Base-by-base conservation (phyloP, 148 eudicot species). In the Cornus controversa region DNA sequence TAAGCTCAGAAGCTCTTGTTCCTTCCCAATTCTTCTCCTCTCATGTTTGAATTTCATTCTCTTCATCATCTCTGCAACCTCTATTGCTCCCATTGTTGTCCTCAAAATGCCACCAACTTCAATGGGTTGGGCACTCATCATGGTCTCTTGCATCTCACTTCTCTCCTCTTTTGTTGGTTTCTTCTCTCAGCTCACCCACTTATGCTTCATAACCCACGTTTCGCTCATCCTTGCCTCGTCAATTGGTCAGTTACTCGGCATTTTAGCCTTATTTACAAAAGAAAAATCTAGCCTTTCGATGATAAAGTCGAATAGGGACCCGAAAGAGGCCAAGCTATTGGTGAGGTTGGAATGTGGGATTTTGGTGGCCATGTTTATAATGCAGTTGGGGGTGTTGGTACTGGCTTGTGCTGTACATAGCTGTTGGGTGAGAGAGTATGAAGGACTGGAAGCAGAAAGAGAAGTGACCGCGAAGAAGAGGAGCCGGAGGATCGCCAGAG, bases 341-440 rank as follows among this genome's bases (percentile, higher is more conserved):
- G 91, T 88, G 53, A 83, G 97, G 57, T n/a, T 91, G 77, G 92
- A 89, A 77, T 86, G 94, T 82, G 93, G 89, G 88, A 67, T 87
- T 73, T 78, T 93, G 80, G 79, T 93, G 92, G 88, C 82, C 5
- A 88, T 89, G 89, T 85, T 93, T 63, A 70, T 87, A 75, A 71
- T 91, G 83, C 93, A 93, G 28, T 60, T 87, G 22, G 81, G 79
- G 8, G 94, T 84, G 16, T 58, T 87, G 72, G 77, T 83, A 1
- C 45, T 92, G 71, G 77, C 82, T 14, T 92, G 97, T 67, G 85
- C 77, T 1, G 85, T 92, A 45, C 92, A 86, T 63, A 73, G 89
- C 36, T 87, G 94, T 73, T 86, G 84, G 91, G 87, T 86, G 69
- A 85, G 82, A 54, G 92, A 92, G 85, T 86, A 87, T 15, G 79